These are phyloP conservation scores for Arthroderma uncinatum DNA, from an alignment of 2,329 filamentous ascomycete species.

Conservation along the genomic window DNA sequence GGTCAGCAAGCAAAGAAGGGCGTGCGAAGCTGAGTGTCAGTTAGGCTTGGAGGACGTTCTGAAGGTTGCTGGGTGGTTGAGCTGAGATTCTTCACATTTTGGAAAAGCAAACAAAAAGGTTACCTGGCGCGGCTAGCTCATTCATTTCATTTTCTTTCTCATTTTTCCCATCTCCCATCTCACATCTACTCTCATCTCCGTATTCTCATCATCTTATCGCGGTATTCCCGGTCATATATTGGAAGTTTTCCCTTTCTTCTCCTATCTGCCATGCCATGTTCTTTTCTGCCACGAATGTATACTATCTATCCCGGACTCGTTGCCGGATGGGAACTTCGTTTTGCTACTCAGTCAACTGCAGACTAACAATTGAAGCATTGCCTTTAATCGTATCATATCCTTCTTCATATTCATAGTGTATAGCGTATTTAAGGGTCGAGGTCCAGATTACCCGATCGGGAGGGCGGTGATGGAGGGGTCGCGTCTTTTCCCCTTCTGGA, in stretches of 20 bases:
- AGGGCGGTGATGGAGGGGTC: neutral
- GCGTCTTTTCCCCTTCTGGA: neutral
- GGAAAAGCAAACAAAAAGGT: neutral
- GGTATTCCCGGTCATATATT: neutral
- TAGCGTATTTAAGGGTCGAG: neutral
- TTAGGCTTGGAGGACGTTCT: neutral
- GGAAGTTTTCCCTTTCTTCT: neutral
- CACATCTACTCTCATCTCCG: neutral
- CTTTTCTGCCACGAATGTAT: neutral
- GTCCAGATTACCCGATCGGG: neutral
- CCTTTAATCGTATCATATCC: neutral
- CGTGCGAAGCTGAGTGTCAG: neutral
- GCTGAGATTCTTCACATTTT: neutral
- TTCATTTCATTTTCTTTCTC: neutral
- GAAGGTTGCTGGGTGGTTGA: neutral
- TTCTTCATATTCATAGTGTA: neutral
- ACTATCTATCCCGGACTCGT: too few relatives aligned
- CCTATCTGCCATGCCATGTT: neutral
- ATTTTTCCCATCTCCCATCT: neutral
- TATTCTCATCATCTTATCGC: neutral
- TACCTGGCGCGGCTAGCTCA: constrained; percentile 1
- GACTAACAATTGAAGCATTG: neutral
- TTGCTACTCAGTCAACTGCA: neutral
- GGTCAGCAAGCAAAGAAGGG: neutral
- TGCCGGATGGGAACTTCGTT: neutral